Evolutionary conservation across 768 basidiomycete genomes (phyloP).

Genomic region (Mycena amicta): DNA sequence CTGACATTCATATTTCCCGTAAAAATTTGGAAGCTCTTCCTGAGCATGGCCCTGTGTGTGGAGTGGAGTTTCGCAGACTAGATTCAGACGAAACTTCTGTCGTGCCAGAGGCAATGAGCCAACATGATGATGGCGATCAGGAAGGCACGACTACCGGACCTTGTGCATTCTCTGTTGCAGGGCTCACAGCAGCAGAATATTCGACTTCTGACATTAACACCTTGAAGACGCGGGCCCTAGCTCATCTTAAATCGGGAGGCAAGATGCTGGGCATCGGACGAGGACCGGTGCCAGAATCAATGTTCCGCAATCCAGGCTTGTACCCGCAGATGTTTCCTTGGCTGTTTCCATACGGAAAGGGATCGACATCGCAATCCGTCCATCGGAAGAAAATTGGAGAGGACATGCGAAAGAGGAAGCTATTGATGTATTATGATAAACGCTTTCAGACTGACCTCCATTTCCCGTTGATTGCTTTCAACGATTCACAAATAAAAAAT

Average conservation of each 20-base stretch:
- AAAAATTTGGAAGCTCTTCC: constrained; percentile 28
- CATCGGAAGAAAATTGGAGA: not conserved
- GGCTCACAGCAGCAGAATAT: constrained; percentile 26
- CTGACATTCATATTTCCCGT: constrained; percentile 29
- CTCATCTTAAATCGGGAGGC: too few species aligned
- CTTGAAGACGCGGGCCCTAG: constrained; percentile 26
- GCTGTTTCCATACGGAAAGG: not conserved
- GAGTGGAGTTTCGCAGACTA: constrained; percentile 26
- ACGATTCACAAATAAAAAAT: constrained; percentile 33
- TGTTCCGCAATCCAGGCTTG: not conserved
- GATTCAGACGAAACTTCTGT: constrained; percentile 17
- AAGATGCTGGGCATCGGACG: too few species aligned
- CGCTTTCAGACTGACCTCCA: constrained; percentile 36
- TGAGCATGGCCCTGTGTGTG: constrained; percentile 24
- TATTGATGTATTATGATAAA: too few species aligned
- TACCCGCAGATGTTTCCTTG: too few species aligned
- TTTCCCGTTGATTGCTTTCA: constrained; percentile 36
- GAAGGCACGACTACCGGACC: constrained; percentile 30
- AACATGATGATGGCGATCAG: constrained; percentile 29
- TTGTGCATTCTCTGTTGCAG: constrained; percentile 42
- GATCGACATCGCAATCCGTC: not conserved
- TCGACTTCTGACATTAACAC: constrained; percentile 15
- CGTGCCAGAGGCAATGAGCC: constrained; percentile 10
- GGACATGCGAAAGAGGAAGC: not conserved
- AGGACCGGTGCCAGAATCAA: too few species aligned